Conservation (phyloP, 345 rosid genomes). For the Aquilaria malaccensis region DNA sequence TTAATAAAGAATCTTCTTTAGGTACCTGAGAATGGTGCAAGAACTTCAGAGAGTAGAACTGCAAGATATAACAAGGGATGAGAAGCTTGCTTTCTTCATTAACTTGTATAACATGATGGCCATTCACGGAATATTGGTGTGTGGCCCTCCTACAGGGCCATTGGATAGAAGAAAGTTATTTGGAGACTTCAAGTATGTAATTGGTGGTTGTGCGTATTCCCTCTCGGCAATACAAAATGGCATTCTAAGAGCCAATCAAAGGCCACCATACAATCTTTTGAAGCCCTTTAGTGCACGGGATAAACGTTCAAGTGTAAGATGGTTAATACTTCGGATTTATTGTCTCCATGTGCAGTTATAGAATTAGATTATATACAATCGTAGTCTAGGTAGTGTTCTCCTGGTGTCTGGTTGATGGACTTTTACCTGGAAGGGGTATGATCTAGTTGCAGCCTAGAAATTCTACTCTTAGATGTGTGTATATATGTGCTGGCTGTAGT, state of each 20-base stretch:
- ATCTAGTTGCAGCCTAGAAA: too few relatives aligned
- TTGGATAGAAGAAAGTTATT: conserved; percentile 63
- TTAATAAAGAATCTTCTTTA: conserved; percentile 16
- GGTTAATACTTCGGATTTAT: not conserved
- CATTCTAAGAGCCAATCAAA: conserved; percentile 68
- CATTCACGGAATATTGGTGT: conserved; percentile 67
- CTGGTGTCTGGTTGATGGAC: too few relatives aligned
- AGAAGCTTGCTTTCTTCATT: conserved; percentile 72
- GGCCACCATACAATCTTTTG: conserved; percentile 73
- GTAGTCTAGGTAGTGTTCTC: too few relatives aligned
- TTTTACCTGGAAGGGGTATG: too few relatives aligned
- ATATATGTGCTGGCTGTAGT: too few relatives aligned
- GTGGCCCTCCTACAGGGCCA: conserved; percentile 68
- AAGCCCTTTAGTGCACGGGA: conserved; percentile 73
- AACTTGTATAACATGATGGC: conserved; percentile 91
- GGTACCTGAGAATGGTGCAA: conserved; percentile 72
- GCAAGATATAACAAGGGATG: conserved; percentile 61
- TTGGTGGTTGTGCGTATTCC: conserved; percentile 68
- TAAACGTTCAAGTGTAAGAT: conserved; percentile 49
- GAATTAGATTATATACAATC: too few relatives aligned
- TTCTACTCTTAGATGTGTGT: too few relatives aligned
- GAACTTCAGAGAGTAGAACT: conserved; percentile 79
- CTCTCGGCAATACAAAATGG: conserved; percentile 86
- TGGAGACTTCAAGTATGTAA: conserved; percentile 72
- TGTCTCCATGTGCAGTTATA: too few relatives aligned